These are phyloP conservation scores for Ceraceosorus guamensis DNA, from an alignment of 1,284 basidiomycete genomes.

Conservation along the genomic window DNA sequence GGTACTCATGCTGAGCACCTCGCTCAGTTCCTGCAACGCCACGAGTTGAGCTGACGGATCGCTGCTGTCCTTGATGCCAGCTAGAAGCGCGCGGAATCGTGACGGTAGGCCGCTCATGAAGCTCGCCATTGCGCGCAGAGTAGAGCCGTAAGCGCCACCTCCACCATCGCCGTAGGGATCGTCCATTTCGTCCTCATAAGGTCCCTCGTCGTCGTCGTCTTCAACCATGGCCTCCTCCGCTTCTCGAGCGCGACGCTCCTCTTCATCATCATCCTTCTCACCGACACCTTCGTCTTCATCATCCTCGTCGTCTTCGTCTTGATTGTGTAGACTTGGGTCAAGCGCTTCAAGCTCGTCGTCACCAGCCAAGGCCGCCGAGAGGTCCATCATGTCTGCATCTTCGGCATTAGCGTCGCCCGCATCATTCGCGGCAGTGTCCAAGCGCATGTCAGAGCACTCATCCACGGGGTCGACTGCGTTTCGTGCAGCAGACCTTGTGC, in stretches of 20 bases:
- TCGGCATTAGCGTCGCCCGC: too few relatives aligned
- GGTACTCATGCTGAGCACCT: slow-evolving; percentile 88
- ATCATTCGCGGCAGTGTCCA: too few relatives aligned
- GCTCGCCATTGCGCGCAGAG: slow-evolving; percentile 39
- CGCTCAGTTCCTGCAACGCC: slow-evolving; percentile 87
- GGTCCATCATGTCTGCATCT: too few relatives aligned
- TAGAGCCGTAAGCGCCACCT: slow-evolving; percentile 28
- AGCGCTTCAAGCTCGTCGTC: too few relatives aligned
- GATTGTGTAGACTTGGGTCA: too few relatives aligned
- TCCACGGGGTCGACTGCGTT: too few relatives aligned
- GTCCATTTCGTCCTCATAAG: slow-evolving; percentile 15
- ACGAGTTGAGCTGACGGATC: slow-evolving; percentile 66
- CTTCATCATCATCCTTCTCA: slow-evolving; percentile 2
- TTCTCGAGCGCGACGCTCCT: slow-evolving; percentile 4
- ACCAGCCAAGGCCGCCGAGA: too few relatives aligned
- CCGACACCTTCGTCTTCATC: slow-evolving; percentile 2
- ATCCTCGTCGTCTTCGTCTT: too few relatives aligned
- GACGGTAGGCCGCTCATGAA: slow-evolving; percentile 35
- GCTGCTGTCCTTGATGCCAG: slow-evolving; percentile 24
- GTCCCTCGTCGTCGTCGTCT: slow-evolving; percentile 15
- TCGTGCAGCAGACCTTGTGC: too few relatives aligned
- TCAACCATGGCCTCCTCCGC: slow-evolving; percentile 17
- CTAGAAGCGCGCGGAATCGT: slow-evolving; percentile 33
- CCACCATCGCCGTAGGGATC: slow-evolving; percentile 19
- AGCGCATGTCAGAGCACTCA: too few relatives aligned